Evolutionary conservation across 2,329 filamentous ascomycete species (phyloP).

Genomic region (Phaeosphaeriaceae sp.): DNA sequence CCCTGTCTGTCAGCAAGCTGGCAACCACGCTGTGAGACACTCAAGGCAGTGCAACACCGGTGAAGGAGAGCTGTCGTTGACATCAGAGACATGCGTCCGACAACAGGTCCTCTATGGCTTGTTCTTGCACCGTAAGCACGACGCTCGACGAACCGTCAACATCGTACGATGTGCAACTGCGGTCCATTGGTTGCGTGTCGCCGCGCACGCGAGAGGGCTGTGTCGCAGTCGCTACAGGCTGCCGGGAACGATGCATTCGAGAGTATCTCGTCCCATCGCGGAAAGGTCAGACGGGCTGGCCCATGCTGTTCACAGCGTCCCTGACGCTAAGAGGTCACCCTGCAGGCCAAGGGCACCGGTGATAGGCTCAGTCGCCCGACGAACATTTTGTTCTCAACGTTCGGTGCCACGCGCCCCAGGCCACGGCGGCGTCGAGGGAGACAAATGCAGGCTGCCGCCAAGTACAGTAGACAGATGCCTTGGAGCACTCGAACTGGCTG

Average conservation of each 20-base stretch:
- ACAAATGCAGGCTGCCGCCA: background rate
- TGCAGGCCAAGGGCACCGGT: constrained; percentile 20
- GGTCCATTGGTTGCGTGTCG: constrained; percentile 16
- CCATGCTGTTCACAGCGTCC: constrained; percentile 19
- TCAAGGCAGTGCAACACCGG: background rate
- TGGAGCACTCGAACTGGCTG: background rate
- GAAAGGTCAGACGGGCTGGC: constrained; percentile 6
- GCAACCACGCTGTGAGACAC: background rate
- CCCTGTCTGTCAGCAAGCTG: background rate
- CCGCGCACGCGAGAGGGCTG: constrained; percentile 21
- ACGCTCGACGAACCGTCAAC: background rate
- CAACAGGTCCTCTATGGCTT: background rate
- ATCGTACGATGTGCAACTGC: constrained; percentile 7
- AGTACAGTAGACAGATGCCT: background rate
- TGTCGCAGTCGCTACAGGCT: constrained; percentile 4
- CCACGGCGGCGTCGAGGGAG: constrained; percentile 16
- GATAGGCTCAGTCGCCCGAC: constrained; percentile 17
- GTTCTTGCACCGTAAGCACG: background rate
- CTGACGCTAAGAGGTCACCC: constrained; percentile 20
- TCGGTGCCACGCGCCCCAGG: constrained; percentile 21
- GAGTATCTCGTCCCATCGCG: background rate
- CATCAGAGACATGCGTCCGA: background rate
- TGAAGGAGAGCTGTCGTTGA: background rate
- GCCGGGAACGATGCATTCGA: background rate
- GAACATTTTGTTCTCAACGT: constrained; percentile 15